Base-by-base conservation (phyloP, 768 basidiomycete species). In the Galerina sulciceps region DNA sequence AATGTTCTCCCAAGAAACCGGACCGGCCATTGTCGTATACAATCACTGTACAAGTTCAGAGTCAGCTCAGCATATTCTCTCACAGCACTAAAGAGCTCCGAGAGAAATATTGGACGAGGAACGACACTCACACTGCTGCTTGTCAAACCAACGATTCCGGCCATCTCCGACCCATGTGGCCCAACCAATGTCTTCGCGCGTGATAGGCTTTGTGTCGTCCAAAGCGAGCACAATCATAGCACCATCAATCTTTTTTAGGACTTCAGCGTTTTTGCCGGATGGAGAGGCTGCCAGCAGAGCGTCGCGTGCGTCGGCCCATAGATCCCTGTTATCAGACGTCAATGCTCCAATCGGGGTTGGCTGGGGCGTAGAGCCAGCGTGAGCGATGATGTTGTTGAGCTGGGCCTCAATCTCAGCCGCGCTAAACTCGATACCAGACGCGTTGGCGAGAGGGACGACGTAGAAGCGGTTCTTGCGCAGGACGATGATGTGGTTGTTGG, bases 21-120 rank as follows among this genome's bases (percentile, higher is more conserved):
- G 93, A 94, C 37, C 93, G 92, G 45, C 94, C 97, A 65, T 95
- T 94, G 58, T 94, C 93, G 69, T 93, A 96, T 8, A 99, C 93
- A 67, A 99, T 86, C 53, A 98, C 94, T 95, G 69, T 11, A 53
- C 22, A 53, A 53, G 8, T 8, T 41, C 20, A 53, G n/a, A 47
- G 31, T 58, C 57, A 37, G 26, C 46, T 49, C n/a, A 4, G 4
- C 17, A 18, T n/a, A n/a, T 18, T 23, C 6, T 37, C 18, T n/a
- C n/a, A n/a, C n/a, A n/a, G n/a, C n/a, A n/a, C n/a, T n/a, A 35
- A 20, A 40, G 20, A 56, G 34, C 17, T 18, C 26, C 26, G 26
- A n/a, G 26, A 31, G 26, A 31, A 31, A 31, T 31, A 31, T 20
- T 5, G 41, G 44, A 34, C 22, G 14, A 44, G 15, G n/a, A 43